Evolutionary conservation across 1,139 yeast species (phyloP).

Genomic region (Pichia kudriavzevii): DNA sequence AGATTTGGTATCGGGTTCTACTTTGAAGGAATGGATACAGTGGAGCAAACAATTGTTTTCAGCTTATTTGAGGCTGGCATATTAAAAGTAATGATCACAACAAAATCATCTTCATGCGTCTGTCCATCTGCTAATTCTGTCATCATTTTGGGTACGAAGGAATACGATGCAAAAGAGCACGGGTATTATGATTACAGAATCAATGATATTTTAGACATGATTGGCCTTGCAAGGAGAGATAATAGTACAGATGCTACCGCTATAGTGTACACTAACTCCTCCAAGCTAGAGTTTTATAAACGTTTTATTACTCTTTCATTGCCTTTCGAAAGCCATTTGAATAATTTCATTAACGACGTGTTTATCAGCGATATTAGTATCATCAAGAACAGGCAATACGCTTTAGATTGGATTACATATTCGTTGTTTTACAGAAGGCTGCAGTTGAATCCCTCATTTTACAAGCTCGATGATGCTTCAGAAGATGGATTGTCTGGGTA

Average conservation of each 20-base stretch:
- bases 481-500: constrained; percentile 69
- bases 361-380: constrained; percentile 63
- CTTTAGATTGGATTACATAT: constrained; percentile 85
- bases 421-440: constrained; percentile 77
- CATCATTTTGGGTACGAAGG: constrained; percentile 63
- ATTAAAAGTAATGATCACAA: constrained; percentile 47
- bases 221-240: constrained; percentile 47
- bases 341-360: constrained; percentile 52
- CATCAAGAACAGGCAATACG: constrained; percentile 70
- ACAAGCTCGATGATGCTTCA: constrained; percentile 62
- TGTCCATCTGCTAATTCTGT: constrained; percentile 51
- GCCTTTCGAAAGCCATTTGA: constrained; percentile 77
- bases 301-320: constrained; percentile 67
- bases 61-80: constrained; percentile 43
- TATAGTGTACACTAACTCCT: constrained; percentile 48
- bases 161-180: constrained; percentile 67
- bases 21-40: constrained; percentile 50
- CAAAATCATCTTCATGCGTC: constrained; percentile 47
- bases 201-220: constrained; percentile 62
- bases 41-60: constrained; percentile 50
- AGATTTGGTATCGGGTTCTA: constrained; percentile 62
- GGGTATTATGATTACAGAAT: constrained; percentile 63
- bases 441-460: constrained; percentile 79
- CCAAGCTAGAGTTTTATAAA: constrained; percentile 56
- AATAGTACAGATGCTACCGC: constrained; percentile 34